Base-by-base conservation (phyloP, 257 asterid genomes). In the Capsicum baccatum region DNA sequence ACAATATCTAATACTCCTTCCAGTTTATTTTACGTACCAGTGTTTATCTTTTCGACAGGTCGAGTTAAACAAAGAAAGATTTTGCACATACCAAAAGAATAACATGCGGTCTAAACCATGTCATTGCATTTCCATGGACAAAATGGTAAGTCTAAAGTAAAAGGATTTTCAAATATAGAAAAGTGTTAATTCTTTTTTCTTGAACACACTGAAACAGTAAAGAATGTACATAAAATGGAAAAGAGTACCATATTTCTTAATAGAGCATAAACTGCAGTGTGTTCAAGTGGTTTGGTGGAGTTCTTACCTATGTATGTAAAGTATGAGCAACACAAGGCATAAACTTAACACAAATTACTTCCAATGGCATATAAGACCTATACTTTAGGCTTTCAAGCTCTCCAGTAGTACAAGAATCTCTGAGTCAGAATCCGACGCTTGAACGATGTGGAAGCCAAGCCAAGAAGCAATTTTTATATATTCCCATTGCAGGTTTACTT, bases 401-500 rank as follows among this genome's bases (percentile, higher is more conserved):
- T 63, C 16, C 42, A 63, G 15, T 63, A 9, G 56, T 0, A 52
- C 48, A 33, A 54, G 81, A 76, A 52, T 16, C 21, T 4, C 10
- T 2, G 10, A 74, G 0, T 39, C 2, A 13, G 52, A 69, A 76
- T 76, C 63, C 47, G 3, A 13, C 39, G 79, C 83, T 57, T 74
- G 79, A 88, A 86, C 13, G 47, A 82, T 86, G 88, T 90, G 90
- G 88, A 83, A 69, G 83, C 50, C 86, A 52, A 50, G 8, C 63
- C 47, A 84, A 87, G 92, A 86, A 86, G 68, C 60, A 52, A 21
- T 0, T 42, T 70, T 9, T 12, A 21, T 84, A 60, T 63, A 91
- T 90, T 89, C 76, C 89, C 92, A 91, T 87, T 89, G 91, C 91
- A 90, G 92, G 92, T 93, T 64, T 85, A 62, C 48, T 44, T 12